Evolutionary conservation across 2,329 filamentous ascomycete species (phyloP).

Genomic region (Epichloe coenophiala): DNA sequence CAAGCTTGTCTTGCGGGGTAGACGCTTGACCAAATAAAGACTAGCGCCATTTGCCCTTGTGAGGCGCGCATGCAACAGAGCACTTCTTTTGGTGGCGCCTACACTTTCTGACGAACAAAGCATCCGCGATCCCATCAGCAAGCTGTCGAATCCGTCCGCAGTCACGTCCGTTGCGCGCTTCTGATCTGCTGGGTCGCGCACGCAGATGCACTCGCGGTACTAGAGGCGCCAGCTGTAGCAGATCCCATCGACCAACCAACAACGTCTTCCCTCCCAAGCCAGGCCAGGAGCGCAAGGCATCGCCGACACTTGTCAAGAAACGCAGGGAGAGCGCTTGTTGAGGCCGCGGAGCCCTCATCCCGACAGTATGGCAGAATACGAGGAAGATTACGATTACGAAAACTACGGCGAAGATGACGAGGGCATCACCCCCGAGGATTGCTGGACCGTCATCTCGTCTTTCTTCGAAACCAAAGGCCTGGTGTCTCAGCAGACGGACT

Average conservation of each 20-base stretch:
- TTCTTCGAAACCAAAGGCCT: slow-evolving; percentile 96
- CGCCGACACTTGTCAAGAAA: not conserved
- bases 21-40: not conserved
- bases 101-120: slow-evolving; percentile 1
- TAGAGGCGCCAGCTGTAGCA: slow-evolving; percentile 17
- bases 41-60: not conserved
- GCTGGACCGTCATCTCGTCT: slow-evolving; percentile 92
- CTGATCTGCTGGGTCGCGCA: slow-evolving; percentile 11
- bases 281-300: not conserved
- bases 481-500: slow-evolving; percentile 94
- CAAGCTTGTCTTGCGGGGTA: not conserved
- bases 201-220: slow-evolving; percentile 20
- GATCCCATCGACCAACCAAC: not conserved
- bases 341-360: not conserved
- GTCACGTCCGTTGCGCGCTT: slow-evolving; percentile 1
- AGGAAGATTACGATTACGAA: slow-evolving; percentile 50
- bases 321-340: not conserved
- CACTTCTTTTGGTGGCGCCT: not conserved
- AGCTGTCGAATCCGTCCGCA: not conserved
- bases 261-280: not conserved
- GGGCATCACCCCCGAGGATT: slow-evolving; percentile 83
- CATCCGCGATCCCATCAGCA: not conserved
- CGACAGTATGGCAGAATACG: slow-evolving; percentile 40
- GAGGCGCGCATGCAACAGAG: not conserved
- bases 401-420: slow-evolving; percentile 55